Evolutionary conservation across 345 rosid genomes (phyloP), one percentile per base, ranked within the genome.

Genomic region (Aegle marmelos): DNA sequence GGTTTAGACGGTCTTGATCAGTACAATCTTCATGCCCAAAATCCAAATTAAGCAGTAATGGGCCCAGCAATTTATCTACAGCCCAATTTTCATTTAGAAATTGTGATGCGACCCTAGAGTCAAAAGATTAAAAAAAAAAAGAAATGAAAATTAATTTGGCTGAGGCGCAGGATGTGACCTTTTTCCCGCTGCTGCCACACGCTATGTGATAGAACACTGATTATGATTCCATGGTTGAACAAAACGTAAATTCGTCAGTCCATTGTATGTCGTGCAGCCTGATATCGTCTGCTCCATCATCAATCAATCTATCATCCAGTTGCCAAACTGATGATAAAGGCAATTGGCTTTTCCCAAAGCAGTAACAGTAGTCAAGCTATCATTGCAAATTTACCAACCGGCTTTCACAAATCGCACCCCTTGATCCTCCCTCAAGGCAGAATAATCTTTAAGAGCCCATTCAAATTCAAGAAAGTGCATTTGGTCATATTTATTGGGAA

Each of bases 171-270:
- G 57, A 53, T 17, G 57, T 53, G 57, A 53, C 57, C 21, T 53
- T 53, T 17, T 53, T 22, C 57, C 7, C 0, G 17, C 56, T 5
- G 7, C 50, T 50, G 6, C 19, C 3, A 50, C 56, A 14, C 66
- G 37, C 54, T 24, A 73, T 37, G 1, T 60, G 58, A 39, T 73
- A 62, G 72, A 33, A 50, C 57, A 21, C 57, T 50, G 45, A 50
- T 3, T 27, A 61, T 74, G 17, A 62, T 74, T 72, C 50, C 59
- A 19, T 14, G 30, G 59, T 62, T 62, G 77, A 74, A 63, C 21
- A 28, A 9, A 28, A 9, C 30, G 28, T 27, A 21, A 33, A 14
- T 39, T 56, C 10, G 50, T 45, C 31, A 27, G 30, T 30, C 6
- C 69, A 16, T 65, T 36, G 72, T 33, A 9, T 65, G 62, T 5